Percentiles rank a stretch among this genome's conserved stretches.
Evolutionary conservation across 345 rosid species (phyloP).

Genomic region (Aurinia saxatilis): DNA sequence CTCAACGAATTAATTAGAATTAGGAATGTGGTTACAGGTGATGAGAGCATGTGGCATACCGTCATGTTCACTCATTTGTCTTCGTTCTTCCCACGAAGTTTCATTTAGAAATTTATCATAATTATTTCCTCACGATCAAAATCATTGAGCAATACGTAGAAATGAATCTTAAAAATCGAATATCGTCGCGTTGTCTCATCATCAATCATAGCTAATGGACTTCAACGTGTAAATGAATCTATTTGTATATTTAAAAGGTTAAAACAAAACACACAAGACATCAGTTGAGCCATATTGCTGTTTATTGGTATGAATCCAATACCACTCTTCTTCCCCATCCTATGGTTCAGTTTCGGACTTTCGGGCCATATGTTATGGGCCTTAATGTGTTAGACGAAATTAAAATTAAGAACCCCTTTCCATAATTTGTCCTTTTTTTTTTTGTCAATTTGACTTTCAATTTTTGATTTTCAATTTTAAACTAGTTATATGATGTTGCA

Average conservation of each 20-base stretch:
- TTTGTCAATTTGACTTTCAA: too few species aligned
- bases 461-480: too few species aligned
- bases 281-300: neutral
- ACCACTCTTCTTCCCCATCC: too few species aligned
- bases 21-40: conserved; percentile 1
- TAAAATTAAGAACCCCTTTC: neutral
- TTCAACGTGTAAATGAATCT: too few species aligned
- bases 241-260: too few species aligned
- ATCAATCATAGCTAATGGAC: neutral
- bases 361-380: neutral
- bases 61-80: conserved; percentile 1
- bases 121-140: conserved; percentile 1
- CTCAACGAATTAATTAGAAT: neutral
- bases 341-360: neutral
- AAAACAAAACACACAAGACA: neutral
- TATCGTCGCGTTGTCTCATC: neutral
- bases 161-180: neutral
- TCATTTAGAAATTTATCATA: neutral
- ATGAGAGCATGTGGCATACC: conserved; percentile 7
- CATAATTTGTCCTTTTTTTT: too few species aligned
- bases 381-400: neutral
- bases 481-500: too few species aligned
- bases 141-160: neutral
- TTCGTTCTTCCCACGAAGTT: conserved; percentile 19
- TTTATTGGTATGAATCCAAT: neutral